These are phyloP conservation scores for Pogostemon cablin DNA, from an alignment of 257 asterid species.

Conservation along the genomic window DNA sequence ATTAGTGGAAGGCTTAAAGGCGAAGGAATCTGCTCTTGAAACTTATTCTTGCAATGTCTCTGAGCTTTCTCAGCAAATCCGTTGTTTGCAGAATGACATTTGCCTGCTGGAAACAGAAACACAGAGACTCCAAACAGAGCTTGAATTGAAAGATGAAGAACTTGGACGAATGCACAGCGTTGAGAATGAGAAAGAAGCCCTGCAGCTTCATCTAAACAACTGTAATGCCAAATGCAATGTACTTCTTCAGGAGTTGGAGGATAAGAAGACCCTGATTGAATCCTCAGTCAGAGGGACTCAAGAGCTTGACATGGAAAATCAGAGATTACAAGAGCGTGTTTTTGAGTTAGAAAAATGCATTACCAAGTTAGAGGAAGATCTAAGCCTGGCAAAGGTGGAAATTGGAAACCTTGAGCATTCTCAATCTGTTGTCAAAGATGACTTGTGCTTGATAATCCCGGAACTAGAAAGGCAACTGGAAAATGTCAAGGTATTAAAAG, in stretches of 20 bases:
- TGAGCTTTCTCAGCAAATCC: slow-evolving; percentile 4
- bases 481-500: slow-evolving; percentile 41
- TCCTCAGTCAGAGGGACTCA: slow-evolving; percentile 36
- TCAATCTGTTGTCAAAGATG: slow-evolving; percentile 41
- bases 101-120: slow-evolving; percentile 49
- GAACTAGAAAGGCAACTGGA: slow-evolving; percentile 49
- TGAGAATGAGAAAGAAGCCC: slow-evolving; percentile 54
- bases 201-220: slow-evolving; percentile 47
- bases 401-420: slow-evolving; percentile 39
- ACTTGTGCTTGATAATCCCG: slow-evolving; percentile 42
- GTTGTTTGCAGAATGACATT: slow-evolving; percentile 42
- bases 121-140: slow-evolving; percentile 46
- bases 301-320: slow-evolving; percentile 41
- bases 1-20: slow-evolving; percentile 51
- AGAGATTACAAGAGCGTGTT: slow-evolving; percentile 38
- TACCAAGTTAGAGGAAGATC: slow-evolving; percentile 51
- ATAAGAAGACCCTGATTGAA: slow-evolving; percentile 43
- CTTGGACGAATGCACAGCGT: slow-evolving; percentile 48
- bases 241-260: slow-evolving; percentile 60
- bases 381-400: slow-evolving; percentile 37
- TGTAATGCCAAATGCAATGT: slow-evolving; percentile 43
- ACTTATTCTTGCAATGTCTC: slow-evolving; percentile 50
- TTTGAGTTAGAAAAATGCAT: slow-evolving; percentile 43
- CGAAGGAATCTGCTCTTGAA: slow-evolving; percentile 64
- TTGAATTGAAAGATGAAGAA: slow-evolving; percentile 56